A percentile compares a stretch with the other conserved stretches of the same genome.
phyloP scores from a whole-genome alignment of 106 monocot species.

The Dioscorea dumetorum region DNA sequence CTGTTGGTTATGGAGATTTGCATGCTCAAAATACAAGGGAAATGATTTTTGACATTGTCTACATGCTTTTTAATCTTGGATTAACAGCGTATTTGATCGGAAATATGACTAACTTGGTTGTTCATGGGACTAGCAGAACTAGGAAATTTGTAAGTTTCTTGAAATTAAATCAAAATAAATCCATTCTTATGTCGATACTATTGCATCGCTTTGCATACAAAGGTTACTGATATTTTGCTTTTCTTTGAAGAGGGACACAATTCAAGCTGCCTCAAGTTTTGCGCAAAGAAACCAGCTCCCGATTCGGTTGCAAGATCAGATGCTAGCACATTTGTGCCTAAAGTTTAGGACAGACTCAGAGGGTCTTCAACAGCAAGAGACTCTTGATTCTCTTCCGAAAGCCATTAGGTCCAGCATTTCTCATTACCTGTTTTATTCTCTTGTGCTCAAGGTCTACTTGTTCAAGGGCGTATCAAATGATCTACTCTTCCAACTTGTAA shows the following conservation, averaged over 20 bases:
- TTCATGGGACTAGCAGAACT: slow-evolving; percentile 87
- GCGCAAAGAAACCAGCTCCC: slow-evolving; percentile 84
- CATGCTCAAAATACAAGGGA: slow-evolving; percentile 81
- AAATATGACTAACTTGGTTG: slow-evolving; percentile 97
- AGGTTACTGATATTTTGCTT: neutral
- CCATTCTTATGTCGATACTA: neutral
- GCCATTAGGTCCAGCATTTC: slow-evolving; percentile 95
- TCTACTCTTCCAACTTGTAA: slow-evolving; percentile 91
- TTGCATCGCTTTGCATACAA: neutral
- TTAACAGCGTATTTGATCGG: slow-evolving; percentile 92
- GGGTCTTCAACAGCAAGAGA: slow-evolving; percentile 97
- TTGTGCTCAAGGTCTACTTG: slow-evolving; percentile 75
- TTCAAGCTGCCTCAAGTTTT: slow-evolving; percentile 91
- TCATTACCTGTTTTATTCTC: slow-evolving; percentile 72
- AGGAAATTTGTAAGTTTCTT: slow-evolving; percentile 73
- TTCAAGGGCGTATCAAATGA: slow-evolving; percentile 76
- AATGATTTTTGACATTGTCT: slow-evolving; percentile 77
- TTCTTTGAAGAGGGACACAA: slow-evolving; percentile 75
- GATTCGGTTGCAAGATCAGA: slow-evolving; percentile 77
- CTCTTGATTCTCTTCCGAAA: slow-evolving; percentile 83
- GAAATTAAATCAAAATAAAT: neutral
- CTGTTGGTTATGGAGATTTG: slow-evolving; percentile 95
- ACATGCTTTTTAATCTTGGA: slow-evolving; percentile 98
- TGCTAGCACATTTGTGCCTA: slow-evolving; percentile 86
- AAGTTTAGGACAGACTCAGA: slow-evolving; percentile 90